phyloP scores from a whole-genome alignment of 225 moss, liverwort and hornwort genomes.

The Polytrichum formosum region DNA sequence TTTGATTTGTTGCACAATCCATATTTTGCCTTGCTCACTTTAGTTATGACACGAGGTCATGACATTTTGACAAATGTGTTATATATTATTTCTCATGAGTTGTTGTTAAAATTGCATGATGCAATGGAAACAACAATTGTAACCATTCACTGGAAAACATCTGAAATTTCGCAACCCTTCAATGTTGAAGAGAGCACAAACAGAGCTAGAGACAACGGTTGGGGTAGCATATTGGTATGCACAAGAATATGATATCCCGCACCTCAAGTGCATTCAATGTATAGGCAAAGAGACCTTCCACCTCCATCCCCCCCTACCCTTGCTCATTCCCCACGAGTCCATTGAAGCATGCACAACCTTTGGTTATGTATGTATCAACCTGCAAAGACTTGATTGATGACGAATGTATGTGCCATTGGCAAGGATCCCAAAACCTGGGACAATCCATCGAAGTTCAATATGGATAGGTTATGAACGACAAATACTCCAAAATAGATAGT shows the following conservation, averaged over 20 bases:
- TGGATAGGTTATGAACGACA: slow-evolving; percentile 19
- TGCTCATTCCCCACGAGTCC: slow-evolving; percentile 32
- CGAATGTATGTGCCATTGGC: slow-evolving; percentile 37
- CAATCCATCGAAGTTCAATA: slow-evolving; percentile 13
- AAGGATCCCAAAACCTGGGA: slow-evolving; percentile 28
- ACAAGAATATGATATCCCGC: slow-evolving; percentile 13
- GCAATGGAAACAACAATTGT: no score
- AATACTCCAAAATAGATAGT: slow-evolving; percentile 11
- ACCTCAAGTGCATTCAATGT: slow-evolving; percentile 8
- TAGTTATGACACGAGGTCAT: no score
- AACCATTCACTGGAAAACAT: background rate
- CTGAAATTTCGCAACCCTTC: background rate
- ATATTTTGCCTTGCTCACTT: no score
- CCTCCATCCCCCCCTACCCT: slow-evolving; percentile 31
- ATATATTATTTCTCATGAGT: no score
- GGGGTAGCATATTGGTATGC: background rate
- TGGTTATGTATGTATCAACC: slow-evolving; percentile 17
- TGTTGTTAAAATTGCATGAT: no score
- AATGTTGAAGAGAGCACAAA: background rate
- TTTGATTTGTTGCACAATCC: no score
- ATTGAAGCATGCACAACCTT: slow-evolving; percentile 14
- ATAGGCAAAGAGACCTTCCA: slow-evolving; percentile 42
- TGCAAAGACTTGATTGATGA: slow-evolving; percentile 19
- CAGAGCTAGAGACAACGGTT: background rate
- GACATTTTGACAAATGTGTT: no score